A percentile compares a stretch with the other conserved stretches of the same genome.
Evolutionary conservation across 2,329 filamentous ascomycete species (phyloP).

Genomic region (Bipolaris sorokiniana): DNA sequence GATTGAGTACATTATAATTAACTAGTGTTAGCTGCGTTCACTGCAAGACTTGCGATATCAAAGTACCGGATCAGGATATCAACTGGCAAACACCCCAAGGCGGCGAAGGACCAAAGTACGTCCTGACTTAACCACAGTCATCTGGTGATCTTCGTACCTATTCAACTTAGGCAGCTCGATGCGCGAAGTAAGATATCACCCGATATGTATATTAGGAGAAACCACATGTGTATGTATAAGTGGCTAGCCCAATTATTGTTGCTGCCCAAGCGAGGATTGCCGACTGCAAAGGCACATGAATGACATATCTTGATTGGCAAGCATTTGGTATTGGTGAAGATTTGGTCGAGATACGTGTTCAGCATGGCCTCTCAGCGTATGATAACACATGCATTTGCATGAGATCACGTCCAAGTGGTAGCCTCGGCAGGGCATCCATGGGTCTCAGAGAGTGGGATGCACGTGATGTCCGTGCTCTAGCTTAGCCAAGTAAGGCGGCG

Average conservation of each 20-base stretch:
- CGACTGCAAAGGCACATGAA: not conserved
- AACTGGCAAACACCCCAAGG: conserved; percentile 91
- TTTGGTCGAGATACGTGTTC: not conserved
- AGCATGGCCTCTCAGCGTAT: not conserved
- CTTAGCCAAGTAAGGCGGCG: conserved; percentile 20
- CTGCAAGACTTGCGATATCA: conserved; percentile 99
- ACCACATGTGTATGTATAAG: conserved; percentile 10
- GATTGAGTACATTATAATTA: conserved; percentile 25
- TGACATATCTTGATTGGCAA: not conserved
- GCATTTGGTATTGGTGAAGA: not conserved
- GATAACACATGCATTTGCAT: not conserved
- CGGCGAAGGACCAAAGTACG: conserved; percentile 75
- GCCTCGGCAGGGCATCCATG: conserved; percentile 5
- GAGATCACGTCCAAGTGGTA: conserved; percentile 1
- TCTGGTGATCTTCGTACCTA: not conserved
- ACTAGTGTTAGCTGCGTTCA: conserved; percentile 79
- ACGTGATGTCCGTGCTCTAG: conserved; percentile 21
- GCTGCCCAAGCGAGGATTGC: conserved; percentile 17
- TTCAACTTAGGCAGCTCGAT: not conserved
- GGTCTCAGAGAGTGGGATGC: not conserved
- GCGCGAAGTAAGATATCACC: not conserved
- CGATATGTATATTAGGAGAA: conserved; percentile 16
- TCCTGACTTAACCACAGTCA: conserved; percentile 56
- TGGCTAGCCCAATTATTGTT: conserved; percentile 13
- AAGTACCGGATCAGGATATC: conserved; percentile 94